phyloP scores from a whole-genome alignment of 306 rosid genomes.

The Sphenostylis stenocarpa region DNA sequence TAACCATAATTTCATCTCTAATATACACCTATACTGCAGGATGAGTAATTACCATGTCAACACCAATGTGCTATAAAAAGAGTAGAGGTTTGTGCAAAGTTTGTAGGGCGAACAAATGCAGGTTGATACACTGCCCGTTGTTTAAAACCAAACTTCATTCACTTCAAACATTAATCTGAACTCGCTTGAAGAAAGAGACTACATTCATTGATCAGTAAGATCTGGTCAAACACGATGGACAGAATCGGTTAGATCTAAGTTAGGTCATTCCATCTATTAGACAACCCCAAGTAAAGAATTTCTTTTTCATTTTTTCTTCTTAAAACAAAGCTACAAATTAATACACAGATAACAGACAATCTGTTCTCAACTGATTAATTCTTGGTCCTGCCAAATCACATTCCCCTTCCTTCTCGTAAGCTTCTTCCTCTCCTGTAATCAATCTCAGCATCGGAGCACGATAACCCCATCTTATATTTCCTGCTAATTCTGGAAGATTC shows the following conservation, averaged over 20 bases:
- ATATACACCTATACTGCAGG: background rate
- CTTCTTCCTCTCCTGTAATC: conserved; percentile 96
- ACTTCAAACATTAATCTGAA: conserved; percentile 37
- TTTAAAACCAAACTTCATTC: conserved; percentile 35
- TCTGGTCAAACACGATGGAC: conserved; percentile 52
- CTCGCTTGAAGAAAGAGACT: conserved; percentile 39
- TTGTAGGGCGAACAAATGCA: background rate
- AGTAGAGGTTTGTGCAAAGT: background rate
- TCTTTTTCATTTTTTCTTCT: conserved; percentile 1
- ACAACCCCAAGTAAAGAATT: conserved; percentile 46
- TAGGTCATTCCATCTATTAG: conserved; percentile 68
- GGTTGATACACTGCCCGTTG: background rate
- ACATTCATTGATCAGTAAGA: conserved; percentile 58
- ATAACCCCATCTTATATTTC: conserved; percentile 70
- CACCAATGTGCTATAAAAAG: conserved; percentile 1
- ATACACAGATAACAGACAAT: conserved; percentile 48
- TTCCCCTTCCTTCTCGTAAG: conserved; percentile 68
- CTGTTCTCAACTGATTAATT: conserved; percentile 42
- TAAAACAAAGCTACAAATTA: conserved; percentile 46
- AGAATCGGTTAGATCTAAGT: conserved; percentile 73
- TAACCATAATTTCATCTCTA: background rate
- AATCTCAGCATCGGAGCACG: conserved; percentile 95
- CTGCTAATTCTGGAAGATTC: conserved; percentile 61
- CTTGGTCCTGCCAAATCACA: conserved; percentile 60
- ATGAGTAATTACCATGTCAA: background rate